A percentile compares a stretch with the other conserved stretches of the same genome.
Conservation (phyloP, 768 basidiomycete species). For the Infundibulicybe gibba region DNA sequence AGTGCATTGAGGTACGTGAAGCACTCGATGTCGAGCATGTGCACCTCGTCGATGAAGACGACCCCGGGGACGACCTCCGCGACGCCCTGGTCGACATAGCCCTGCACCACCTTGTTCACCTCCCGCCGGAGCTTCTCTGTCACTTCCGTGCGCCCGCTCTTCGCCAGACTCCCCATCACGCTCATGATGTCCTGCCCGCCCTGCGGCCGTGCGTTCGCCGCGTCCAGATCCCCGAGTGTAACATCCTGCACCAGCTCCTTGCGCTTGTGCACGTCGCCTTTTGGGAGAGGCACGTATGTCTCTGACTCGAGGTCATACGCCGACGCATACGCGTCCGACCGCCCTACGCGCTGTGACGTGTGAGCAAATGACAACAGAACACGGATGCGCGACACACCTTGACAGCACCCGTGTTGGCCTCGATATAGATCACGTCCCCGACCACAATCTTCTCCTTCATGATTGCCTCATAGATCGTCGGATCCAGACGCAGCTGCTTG, state of each 20-base stretch:
- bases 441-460: no score
- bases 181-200: slow-evolving; percentile 99
- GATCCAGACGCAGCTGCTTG: no score
- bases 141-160: slow-evolving; percentile 91
- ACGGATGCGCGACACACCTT: slow-evolving; percentile 76
- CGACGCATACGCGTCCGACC: no score
- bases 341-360: slow-evolving; percentile 75
- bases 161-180: slow-evolving; percentile 90
- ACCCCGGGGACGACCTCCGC: slow-evolving; percentile 98
- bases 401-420: no score
- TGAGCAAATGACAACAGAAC: not conserved
- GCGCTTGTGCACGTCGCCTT: slow-evolving; percentile 18
- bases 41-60: slow-evolving; percentile 98
- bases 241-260: slow-evolving; percentile 22
- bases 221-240: slow-evolving; percentile 84
- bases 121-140: slow-evolving; percentile 95
- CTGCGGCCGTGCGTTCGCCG: slow-evolving; percentile 93
- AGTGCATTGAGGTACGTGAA: slow-evolving; percentile 98
- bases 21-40: slow-evolving; percentile 99
- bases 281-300: slow-evolving; percentile 97
- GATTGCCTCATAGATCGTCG: no score
- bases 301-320: slow-evolving; percentile 98
- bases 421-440: no score
- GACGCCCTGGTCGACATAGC: slow-evolving; percentile 97
- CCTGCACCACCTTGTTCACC: slow-evolving; percentile 96